These are phyloP conservation scores for Oryza coarctata DNA, from an alignment of 176 grass and related monocot species.

Conservation along the genomic window DNA sequence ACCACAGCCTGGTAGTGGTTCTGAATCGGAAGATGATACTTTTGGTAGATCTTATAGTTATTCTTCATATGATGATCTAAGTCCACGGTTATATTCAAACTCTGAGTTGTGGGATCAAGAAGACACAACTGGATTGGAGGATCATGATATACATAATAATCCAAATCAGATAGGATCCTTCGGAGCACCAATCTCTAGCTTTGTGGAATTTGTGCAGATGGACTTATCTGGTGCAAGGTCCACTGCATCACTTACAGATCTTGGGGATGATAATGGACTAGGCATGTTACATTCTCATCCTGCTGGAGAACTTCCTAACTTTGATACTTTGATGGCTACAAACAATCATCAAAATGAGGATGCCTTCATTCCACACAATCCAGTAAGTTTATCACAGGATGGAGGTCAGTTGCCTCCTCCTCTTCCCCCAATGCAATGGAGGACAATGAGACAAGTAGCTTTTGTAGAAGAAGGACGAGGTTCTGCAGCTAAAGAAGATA, in stretches of 20 bases:
- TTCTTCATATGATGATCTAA: slow-evolving; percentile 82
- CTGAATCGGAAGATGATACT: slow-evolving; percentile 97
- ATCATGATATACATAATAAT: slow-evolving; percentile 35
- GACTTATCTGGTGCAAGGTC: slow-evolving; percentile 56
- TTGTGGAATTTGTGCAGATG: slow-evolving; percentile 61
- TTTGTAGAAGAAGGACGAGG: slow-evolving; percentile 40
- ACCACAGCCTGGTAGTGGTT: slow-evolving; percentile 55
- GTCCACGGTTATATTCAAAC: slow-evolving; percentile 80
- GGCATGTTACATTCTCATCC: slow-evolving; percentile 36
- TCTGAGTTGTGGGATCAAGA: slow-evolving; percentile 96
- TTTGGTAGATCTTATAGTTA: slow-evolving; percentile 91
- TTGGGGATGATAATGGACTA: slow-evolving; percentile 37
- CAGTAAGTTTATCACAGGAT: slow-evolving; percentile 28
- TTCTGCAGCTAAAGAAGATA: slow-evolving; percentile 24
- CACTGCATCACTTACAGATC: slow-evolving; percentile 32
- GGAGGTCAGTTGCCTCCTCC: slow-evolving; percentile 71
- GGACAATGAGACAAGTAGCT: slow-evolving; percentile 51
- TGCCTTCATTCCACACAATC: slow-evolving; percentile 32
- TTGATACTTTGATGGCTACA: slow-evolving; percentile 50
- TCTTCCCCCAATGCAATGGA: slow-evolving; percentile 95
- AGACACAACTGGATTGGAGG: slow-evolving; percentile 44
- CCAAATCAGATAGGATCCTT: slow-evolving; percentile 47
- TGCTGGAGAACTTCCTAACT: slow-evolving; percentile 55
- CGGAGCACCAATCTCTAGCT: slow-evolving; percentile 44
- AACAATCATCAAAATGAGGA: slow-evolving; percentile 37